Conservation (phyloP, 257 asterid genomes). For the Parsonsia alboflavescens region DNA sequence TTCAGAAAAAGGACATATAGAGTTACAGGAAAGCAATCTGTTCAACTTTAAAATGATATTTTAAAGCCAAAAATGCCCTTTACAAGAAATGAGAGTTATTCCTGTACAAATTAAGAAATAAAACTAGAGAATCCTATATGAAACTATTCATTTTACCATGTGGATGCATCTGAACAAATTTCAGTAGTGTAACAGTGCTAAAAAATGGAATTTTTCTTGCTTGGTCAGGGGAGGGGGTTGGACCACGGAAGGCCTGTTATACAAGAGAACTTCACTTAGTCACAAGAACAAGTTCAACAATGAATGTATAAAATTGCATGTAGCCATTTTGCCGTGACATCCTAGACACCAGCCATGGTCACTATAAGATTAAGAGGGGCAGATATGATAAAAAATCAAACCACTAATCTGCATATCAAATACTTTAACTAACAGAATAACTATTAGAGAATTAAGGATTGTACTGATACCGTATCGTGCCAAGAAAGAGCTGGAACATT, state of each 20-base stretch:
- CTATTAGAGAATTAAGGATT: neutral
- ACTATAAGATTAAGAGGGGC: neutral
- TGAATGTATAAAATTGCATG: neutral
- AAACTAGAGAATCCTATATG: neutral
- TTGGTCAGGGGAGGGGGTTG: neutral
- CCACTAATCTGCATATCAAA: neutral
- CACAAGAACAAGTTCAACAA: neutral
- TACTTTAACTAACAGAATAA: constrained; percentile 13
- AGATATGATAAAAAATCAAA: neutral
- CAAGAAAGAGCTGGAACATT: constrained; percentile 84
- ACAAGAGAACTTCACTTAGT: too few relatives aligned
- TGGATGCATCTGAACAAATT: neutral
- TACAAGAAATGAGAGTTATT: neutral
- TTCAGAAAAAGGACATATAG: neutral
- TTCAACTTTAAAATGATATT: neutral
- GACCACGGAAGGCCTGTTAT: neutral
- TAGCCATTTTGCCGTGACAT: neutral
- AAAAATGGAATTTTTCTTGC: too few relatives aligned
- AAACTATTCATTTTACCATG: neutral
- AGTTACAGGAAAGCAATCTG: neutral
- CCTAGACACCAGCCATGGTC: neutral
- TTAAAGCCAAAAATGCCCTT: neutral
- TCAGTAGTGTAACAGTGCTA: too few relatives aligned
- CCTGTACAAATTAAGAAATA: too few relatives aligned
- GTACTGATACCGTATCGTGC: constrained; percentile 56